Conservation (phyloP, 148 eudicot species). For the Agrostemma githago region DNA sequence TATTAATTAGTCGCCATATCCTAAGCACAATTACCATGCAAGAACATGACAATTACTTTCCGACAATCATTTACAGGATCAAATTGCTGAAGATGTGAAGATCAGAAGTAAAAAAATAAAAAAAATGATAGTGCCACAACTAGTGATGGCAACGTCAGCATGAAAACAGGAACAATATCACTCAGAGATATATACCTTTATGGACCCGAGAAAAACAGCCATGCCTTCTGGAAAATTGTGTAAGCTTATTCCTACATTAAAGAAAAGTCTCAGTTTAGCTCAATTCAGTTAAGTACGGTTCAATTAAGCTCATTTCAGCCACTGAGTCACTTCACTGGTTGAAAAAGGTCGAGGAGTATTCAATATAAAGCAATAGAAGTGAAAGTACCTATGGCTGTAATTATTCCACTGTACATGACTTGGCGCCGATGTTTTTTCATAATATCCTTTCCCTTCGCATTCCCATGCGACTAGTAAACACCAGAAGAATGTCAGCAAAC, state of each 20-base stretch:
- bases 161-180: neutral
- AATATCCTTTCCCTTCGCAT: slow-evolving; percentile 61
- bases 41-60: neutral
- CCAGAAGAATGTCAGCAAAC: slow-evolving; percentile 32
- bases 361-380: slow-evolving; percentile 1
- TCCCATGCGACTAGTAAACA: slow-evolving; percentile 43
- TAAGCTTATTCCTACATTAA: slow-evolving; percentile 77
- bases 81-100: neutral
- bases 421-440: slow-evolving; percentile 95
- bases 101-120: no score
- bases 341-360: neutral
- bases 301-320: neutral
- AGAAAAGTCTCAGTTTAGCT: neutral
- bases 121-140: neutral
- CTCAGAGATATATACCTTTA: slow-evolving; percentile 55
- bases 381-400: slow-evolving; percentile 82
- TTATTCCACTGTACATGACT: slow-evolving; percentile 89
- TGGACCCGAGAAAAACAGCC: slow-evolving; percentile 97
- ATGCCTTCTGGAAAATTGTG: slow-evolving; percentile 99
- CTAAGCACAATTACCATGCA: neutral
- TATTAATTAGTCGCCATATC: neutral
- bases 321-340: neutral
- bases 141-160: neutral
- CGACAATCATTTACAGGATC: neutral
- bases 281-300: neutral